Conservation (phyloP, 78 protist species). For the Paulinella micropora region DNA sequence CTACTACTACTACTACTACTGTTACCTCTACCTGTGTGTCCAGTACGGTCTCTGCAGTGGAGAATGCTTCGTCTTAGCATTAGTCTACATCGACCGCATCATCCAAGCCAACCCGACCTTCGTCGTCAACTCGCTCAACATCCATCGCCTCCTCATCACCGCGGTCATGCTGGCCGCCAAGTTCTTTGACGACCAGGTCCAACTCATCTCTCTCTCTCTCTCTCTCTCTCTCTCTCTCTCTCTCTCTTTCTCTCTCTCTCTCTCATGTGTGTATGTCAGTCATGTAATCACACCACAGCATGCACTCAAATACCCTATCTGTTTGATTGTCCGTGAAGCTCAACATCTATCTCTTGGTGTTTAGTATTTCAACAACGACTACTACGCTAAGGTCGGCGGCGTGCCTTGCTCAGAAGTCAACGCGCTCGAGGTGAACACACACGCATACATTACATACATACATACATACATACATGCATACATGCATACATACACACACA, state of each 20-base stretch:
- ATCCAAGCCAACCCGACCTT: background rate
- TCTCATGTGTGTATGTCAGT: too few relatives aligned
- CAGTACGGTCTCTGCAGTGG: constrained; percentile 34
- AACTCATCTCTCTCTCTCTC: too few relatives aligned
- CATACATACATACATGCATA: background rate
- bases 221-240: too few relatives aligned
- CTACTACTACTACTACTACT: too few relatives aligned
- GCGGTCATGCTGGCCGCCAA: constrained; percentile 45
- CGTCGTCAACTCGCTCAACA: constrained; percentile 11
- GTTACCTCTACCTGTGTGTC: too few relatives aligned
- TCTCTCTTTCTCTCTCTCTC: too few relatives aligned
- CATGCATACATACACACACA: background rate
- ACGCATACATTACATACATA: too few relatives aligned
- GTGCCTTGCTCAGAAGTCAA: constrained; percentile 11
- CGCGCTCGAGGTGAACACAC: background rate
- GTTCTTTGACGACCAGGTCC: constrained; percentile 44
- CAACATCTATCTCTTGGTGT: too few relatives aligned
- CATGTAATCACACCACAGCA: too few relatives aligned
- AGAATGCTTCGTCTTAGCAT: constrained; percentile 27
- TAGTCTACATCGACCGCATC: constrained; percentile 43
- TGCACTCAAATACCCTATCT: too few relatives aligned
- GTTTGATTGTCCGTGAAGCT: too few relatives aligned
- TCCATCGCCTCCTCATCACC: constrained; percentile 49
- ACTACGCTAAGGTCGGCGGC: constrained; percentile 57
- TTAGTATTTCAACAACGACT: constrained; percentile 49